These are phyloP conservation scores for Talaromyces islandicus DNA, from an alignment of 2,329 filamentous ascomycete genomes.

Conservation along the genomic window DNA sequence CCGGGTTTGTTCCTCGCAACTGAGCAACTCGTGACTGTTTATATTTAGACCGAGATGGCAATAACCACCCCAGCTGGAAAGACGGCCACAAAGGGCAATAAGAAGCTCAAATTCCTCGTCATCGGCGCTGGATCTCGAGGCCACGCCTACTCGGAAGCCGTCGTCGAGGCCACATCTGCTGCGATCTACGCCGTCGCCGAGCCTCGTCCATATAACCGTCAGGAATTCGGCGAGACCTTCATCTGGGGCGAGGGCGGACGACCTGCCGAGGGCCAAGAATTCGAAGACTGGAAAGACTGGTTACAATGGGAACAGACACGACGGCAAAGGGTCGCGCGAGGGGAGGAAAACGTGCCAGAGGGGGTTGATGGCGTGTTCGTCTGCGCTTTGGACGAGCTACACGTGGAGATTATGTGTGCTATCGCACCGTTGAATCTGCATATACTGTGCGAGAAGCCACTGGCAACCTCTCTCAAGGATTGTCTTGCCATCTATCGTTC, in stretches of 20 bases:
- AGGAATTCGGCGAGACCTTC: slow-evolving; percentile 61
- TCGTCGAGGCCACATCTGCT: slow-evolving; percentile 59
- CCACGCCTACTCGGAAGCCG: slow-evolving; percentile 64
- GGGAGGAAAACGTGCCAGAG: slow-evolving; percentile 20
- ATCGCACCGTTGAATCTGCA: slow-evolving; percentile 66
- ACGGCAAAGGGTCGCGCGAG: slow-evolving; percentile 34
- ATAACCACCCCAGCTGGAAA: neutral
- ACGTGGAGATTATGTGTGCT: slow-evolving; percentile 71
- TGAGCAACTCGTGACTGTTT: neutral
- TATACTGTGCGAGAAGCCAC: slow-evolving; percentile 91
- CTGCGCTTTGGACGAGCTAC: slow-evolving; percentile 81
- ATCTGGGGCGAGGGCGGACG: slow-evolving; percentile 57
- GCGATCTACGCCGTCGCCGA: slow-evolving; percentile 75
- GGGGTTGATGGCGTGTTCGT: slow-evolving; percentile 64
- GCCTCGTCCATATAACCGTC: slow-evolving; percentile 69
- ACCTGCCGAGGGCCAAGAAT: slow-evolving; percentile 59
- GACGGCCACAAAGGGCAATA: slow-evolving; percentile 1
- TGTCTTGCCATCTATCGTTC: slow-evolving; percentile 64
- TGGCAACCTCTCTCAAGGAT: slow-evolving; percentile 72
- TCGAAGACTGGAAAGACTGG: slow-evolving; percentile 69
- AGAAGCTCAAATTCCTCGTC: slow-evolving; percentile 61
- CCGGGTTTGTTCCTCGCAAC: neutral
- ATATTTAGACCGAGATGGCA: neutral
- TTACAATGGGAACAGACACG: slow-evolving; percentile 63
- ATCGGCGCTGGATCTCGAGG: slow-evolving; percentile 80